phyloP scores from a whole-genome alignment of 192 early-diverging fungal genomes.

The Haplosporangium gracile region DNA sequence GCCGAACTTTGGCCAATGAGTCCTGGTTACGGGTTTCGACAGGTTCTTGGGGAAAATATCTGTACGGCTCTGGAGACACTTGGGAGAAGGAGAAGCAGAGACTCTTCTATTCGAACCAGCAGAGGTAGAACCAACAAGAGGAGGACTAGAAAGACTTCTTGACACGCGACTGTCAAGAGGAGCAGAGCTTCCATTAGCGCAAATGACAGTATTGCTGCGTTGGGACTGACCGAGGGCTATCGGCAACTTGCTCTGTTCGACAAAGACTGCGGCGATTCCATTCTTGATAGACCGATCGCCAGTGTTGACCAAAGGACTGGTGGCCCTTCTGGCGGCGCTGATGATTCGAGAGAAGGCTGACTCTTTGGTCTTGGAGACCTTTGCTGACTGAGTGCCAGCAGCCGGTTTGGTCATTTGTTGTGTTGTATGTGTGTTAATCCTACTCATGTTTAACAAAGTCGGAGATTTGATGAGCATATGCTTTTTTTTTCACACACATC shows the following conservation, averaged over 20 bases:
- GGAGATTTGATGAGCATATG: not conserved
- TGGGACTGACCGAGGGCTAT: not conserved
- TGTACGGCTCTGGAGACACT: not conserved
- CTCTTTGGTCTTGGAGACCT: not conserved
- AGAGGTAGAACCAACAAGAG: not conserved
- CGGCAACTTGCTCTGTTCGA: not conserved
- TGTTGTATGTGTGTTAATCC: not conserved
- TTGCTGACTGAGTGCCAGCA: not conserved
- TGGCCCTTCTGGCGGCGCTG: not conserved
- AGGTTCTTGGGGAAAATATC: constrained; percentile 1
- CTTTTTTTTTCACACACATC: not conserved
- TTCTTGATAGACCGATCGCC: not conserved
- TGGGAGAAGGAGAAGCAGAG: not conserved
- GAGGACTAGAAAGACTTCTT: not conserved
- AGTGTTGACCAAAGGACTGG: not conserved
- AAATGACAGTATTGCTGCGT: not conserved
- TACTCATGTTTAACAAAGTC: not conserved
- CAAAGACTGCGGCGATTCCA: not conserved
- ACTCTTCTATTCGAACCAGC: not conserved
- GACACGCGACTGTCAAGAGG: not conserved
- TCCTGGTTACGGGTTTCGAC: not conserved
- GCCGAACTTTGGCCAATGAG: not conserved
- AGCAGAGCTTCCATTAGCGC: not conserved
- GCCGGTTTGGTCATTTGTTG: not conserved
- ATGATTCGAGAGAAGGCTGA: not conserved